Evolutionary conservation across 495 filamentous ascomycete species (phyloP).

Genomic region (Xylaria palmicola): DNA sequence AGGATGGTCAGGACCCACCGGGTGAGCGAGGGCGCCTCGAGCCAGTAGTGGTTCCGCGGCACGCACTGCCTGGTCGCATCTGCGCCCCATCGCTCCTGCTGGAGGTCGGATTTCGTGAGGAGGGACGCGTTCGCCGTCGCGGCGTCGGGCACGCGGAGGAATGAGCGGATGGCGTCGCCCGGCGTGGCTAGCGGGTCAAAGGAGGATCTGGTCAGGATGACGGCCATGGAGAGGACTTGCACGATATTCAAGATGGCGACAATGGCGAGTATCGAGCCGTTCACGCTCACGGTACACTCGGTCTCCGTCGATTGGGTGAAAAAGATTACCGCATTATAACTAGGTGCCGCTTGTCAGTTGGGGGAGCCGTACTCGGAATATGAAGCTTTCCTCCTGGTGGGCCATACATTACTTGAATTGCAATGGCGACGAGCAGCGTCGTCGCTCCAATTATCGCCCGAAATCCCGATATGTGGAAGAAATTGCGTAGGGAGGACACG

Average conservation of each 20-base stretch:
- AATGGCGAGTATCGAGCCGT: constrained; percentile 39
- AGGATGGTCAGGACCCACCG: constrained; percentile 34
- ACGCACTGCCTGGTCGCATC: constrained; percentile 39
- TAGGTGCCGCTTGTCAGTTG: constrained; percentile 21
- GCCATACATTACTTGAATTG: constrained; percentile 45
- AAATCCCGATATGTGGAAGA: constrained; percentile 37
- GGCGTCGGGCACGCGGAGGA: constrained; percentile 37
- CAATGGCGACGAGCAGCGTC: constrained; percentile 36
- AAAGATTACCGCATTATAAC: constrained; percentile 49
- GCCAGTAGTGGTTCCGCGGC: constrained; percentile 41
- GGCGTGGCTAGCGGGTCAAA: constrained; percentile 44
- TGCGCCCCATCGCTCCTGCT: constrained; percentile 37
- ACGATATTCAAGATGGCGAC: constrained; percentile 42
- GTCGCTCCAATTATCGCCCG: constrained; percentile 38
- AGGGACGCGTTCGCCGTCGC: constrained; percentile 36
- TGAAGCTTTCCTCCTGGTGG: too few species aligned
- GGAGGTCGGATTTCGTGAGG: constrained; percentile 41
- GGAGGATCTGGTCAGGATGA: constrained; percentile 30
- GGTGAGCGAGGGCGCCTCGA: constrained; percentile 35
- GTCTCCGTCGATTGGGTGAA: constrained; percentile 32
- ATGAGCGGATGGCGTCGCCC: constrained; percentile 48
- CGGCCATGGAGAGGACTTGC: constrained; percentile 32
- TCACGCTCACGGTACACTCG: constrained; percentile 42
- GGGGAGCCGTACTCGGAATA: background rate
- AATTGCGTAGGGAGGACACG: constrained; percentile 50